phyloP scores from a whole-genome alignment of 768 basidiomycete species.

The Gloeophyllum trabeum region DNA sequence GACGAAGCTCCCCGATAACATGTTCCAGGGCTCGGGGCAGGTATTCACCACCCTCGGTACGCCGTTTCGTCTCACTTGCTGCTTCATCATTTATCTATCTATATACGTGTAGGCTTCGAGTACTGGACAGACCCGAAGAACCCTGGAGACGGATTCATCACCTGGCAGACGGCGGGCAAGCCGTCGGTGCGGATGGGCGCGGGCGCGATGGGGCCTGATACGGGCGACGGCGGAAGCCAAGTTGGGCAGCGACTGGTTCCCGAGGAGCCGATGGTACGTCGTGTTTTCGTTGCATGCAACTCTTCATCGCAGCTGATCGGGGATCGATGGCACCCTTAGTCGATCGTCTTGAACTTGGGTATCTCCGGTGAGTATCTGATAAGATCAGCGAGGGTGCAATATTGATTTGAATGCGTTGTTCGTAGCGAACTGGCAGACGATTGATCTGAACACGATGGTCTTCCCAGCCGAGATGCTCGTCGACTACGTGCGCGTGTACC shows the following conservation, averaged over 20 bases:
- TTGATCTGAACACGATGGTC: constrained; percentile 40
- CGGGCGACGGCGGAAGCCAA: constrained; percentile 25
- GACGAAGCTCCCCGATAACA: constrained; percentile 35
- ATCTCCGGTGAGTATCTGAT: constrained; percentile 31
- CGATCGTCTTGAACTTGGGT: constrained; percentile 50
- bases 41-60: constrained; percentile 36
- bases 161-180: constrained; percentile 59
- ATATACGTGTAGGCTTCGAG: constrained; percentile 46
- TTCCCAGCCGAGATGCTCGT: constrained; percentile 65
- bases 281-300: neutral
- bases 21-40: constrained; percentile 47
- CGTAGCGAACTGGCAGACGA: constrained; percentile 54
- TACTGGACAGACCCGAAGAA: constrained; percentile 55
- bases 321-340: too few relatives aligned
- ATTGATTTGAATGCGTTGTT: neutral
- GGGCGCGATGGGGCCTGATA: constrained; percentile 37
- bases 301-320: neutral
- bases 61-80: constrained; percentile 7
- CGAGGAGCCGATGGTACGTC: constrained; percentile 38
- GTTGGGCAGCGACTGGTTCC: constrained; percentile 51
- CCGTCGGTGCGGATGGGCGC: constrained; percentile 43
- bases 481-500: constrained; percentile 80
- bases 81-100: neutral
- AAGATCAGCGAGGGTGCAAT: too few relatives aligned
- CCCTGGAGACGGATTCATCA: constrained; percentile 48